Evolutionary conservation across 345 rosid species (phyloP).

Genomic region (Populus pruinosa): DNA sequence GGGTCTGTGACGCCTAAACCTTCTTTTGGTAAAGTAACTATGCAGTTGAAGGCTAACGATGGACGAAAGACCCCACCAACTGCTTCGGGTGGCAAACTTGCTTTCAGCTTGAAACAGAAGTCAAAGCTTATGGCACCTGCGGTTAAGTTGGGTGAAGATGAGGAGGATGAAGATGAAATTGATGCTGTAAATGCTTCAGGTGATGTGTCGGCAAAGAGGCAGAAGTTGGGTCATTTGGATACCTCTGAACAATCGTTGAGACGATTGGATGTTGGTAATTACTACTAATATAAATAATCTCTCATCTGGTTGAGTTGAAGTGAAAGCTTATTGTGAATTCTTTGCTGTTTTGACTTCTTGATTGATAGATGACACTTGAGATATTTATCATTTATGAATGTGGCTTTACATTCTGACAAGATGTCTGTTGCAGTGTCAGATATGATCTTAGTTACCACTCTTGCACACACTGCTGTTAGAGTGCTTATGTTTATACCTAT

Average conservation of each 20-base stretch:
- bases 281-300: slow-evolving; percentile 38
- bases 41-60: slow-evolving; percentile 50
- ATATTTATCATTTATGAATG: background rate
- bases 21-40: slow-evolving; percentile 33
- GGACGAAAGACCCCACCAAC: slow-evolving; percentile 33
- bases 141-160: slow-evolving; percentile 76
- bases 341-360: slow-evolving; percentile 10
- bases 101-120: slow-evolving; percentile 95
- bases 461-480: background rate
- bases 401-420: background rate
- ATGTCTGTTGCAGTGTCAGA: background rate
- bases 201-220: slow-evolving; percentile 61
- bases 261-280: slow-evolving; percentile 79
- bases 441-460: background rate
- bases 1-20: slow-evolving; percentile 49
- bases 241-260: slow-evolving; percentile 42
- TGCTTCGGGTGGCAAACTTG: slow-evolving; percentile 75
- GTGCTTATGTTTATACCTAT: background rate
- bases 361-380: background rate
- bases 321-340: slow-evolving; percentile 15
- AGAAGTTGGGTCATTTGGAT: slow-evolving; percentile 53
- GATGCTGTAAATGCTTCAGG: slow-evolving; percentile 41
- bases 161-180: slow-evolving; percentile 68
- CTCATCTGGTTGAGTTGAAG: slow-evolving; percentile 22
- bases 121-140: slow-evolving; percentile 84